Evolutionary conservation across 2,329 filamentous ascomycete species (phyloP).

Genomic region (Ophiocordyceps unilateralis): DNA sequence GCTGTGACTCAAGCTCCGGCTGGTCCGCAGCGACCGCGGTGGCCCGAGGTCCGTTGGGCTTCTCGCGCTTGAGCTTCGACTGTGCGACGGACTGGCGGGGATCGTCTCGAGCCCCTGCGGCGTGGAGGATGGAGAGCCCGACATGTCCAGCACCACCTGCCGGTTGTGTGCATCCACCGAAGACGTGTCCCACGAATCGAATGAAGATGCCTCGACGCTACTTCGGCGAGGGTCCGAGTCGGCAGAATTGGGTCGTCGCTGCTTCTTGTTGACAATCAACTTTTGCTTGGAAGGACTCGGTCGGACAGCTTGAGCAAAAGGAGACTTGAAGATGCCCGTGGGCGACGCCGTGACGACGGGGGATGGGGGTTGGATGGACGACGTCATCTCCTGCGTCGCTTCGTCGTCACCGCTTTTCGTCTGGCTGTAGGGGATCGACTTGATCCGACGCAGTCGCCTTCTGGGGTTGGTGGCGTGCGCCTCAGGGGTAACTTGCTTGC

Average conservation of each 20-base stretch:
- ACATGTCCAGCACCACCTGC: conserved; percentile 35
- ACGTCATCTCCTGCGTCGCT: conserved; percentile 12
- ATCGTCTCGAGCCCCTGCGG: conserved; percentile 51
- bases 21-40: conserved; percentile 25
- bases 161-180: conserved; percentile 45
- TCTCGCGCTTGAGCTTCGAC: conserved; percentile 47
- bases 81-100: conserved; percentile 45
- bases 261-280: conserved; percentile 26
- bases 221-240: conserved; percentile 23
- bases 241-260: conserved; percentile 27
- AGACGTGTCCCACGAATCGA: conserved; percentile 62
- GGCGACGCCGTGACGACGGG: conserved; percentile 18
- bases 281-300: conserved; percentile 40
- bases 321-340: conserved; percentile 16
- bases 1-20: conserved; percentile 34
- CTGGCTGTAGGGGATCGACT: conserved; percentile 34
- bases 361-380: conserved; percentile 21
- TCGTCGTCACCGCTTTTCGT: conserved; percentile 19
- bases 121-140: conserved; percentile 25
- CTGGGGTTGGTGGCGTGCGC: conserved; percentile 9
- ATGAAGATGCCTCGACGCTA: conserved; percentile 36
- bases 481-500: conserved; percentile 9
- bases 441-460: conserved; percentile 19
- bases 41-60: conserved; percentile 38
- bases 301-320: conserved; percentile 27